Base-by-base conservation (phyloP, 2,329 filamentous ascomycete species). In the Diplodia intermedia region DNA sequence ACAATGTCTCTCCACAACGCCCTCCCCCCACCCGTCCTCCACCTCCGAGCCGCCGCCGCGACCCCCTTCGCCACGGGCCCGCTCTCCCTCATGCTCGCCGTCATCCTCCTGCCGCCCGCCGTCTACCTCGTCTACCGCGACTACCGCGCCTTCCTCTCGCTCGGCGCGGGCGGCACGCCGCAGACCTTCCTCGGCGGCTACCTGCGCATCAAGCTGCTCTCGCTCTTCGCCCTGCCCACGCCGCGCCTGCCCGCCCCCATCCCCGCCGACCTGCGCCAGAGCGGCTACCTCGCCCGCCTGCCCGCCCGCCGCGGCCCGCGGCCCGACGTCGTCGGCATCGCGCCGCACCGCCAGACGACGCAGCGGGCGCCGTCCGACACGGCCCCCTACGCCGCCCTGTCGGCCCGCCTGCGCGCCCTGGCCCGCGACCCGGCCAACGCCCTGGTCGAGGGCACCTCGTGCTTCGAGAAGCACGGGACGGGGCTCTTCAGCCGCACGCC, bases 81-180 rank as follows among this genome's bases (percentile, higher is more conserved):
- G 1, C 43, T 67, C 29, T 31, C 56, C 31, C 69, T 78, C 31
- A 73, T 75, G n/a, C 12, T 76, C 65, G 47, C 75, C 26, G 70
- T 47, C 8, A 49, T 67, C 33, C 43, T 62, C 47, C 33, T 54
- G 29, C 56, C 66, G 9, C 33, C 56, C 8, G 15, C 75, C 68
- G 49, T 54, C 55, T 69, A 75, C 72, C 74, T 82, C 69, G 79
- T 91, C 72, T 87, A 88, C 75, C 87, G 88, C 75, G 91, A 94
- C 82, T 95, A 93, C 79, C 81, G 84, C 65, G 90, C 89, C 76
- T 95, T 93, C 79, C 82, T 94, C 71, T 86, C 86, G 49, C 87
- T 96, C 23, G 92, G 92, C 0, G 92, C 91, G 0, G 92, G 92
- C 29, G 92, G 92, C 69, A 94, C 91, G 0, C 91, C 92, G 0